A percentile compares a stretch with the other conserved stretches of the same genome.
Conservation (phyloP, 2,329 filamentous ascomycete species). For the Scolecobasidium constrictum region DNA sequence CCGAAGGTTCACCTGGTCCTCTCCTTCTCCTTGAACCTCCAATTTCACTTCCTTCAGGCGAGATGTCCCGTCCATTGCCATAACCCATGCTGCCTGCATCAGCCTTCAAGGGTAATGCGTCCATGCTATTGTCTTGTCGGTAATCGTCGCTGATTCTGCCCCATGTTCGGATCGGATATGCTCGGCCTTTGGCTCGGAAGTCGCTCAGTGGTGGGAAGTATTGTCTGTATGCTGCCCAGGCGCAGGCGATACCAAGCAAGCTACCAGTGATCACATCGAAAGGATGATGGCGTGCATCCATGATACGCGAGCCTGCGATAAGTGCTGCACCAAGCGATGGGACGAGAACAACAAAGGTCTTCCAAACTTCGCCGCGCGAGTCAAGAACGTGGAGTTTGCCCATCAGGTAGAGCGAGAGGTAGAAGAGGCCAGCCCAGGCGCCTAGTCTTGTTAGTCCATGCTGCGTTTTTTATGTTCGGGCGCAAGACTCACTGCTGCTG, state of each 20-base stretch:
- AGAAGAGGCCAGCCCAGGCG: conserved; percentile 48
- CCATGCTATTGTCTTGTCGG: conserved; percentile 3
- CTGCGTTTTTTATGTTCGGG: too few relatives aligned
- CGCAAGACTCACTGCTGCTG: conserved; percentile 35
- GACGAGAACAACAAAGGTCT: conserved; percentile 41
- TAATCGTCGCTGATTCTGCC: conserved; percentile 7
- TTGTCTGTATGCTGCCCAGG: conserved; percentile 44
- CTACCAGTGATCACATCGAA: conserved; percentile 50
- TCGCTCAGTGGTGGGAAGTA: conserved; percentile 48
- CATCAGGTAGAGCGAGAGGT: conserved; percentile 48
- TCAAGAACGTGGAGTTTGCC: conserved; percentile 50
- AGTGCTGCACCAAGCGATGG: conserved; percentile 44
- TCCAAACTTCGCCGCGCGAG: conserved; percentile 50
- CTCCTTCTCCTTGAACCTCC: conserved; percentile 1
- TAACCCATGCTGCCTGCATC: neutral
- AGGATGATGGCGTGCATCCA: conserved; percentile 51
- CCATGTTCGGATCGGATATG: conserved; percentile 37
- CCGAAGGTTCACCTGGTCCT: neutral
- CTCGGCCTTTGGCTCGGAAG: conserved; percentile 46
- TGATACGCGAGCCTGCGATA: conserved; percentile 46
- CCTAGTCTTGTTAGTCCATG: conserved; percentile 30
- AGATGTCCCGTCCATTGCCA: neutral
- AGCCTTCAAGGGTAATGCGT: neutral
- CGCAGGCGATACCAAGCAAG: conserved; percentile 40
- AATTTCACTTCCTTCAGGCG: conserved; percentile 2